Conservation (phyloP, 169 alveolate species). For the Plasmodium relictum region DNA sequence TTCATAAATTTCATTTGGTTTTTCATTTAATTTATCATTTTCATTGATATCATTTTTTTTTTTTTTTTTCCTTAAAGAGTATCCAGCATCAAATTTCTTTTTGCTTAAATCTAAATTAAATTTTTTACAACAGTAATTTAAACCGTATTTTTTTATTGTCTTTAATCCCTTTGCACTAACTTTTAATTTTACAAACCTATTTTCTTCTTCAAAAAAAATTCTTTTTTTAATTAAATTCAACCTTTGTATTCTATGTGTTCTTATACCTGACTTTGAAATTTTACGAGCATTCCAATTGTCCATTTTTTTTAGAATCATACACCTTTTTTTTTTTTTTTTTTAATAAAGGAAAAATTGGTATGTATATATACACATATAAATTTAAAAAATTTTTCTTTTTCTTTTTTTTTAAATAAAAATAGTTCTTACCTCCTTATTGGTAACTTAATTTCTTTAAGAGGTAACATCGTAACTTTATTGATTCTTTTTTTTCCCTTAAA, state of each 20-base stretch:
- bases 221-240: conserved; percentile 87
- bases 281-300: conserved; percentile 88
- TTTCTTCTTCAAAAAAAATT: conserved; percentile 86
- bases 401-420: not conserved
- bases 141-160: conserved; percentile 89
- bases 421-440: conserved; percentile 86
- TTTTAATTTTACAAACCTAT: conserved; percentile 85
- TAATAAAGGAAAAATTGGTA: not conserved
- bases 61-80: conserved; percentile 72
- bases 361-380: not conserved
- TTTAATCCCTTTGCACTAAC: conserved; percentile 88
- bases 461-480: conserved; percentile 83
- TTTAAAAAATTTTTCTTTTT: not conserved
- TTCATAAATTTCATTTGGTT: conserved; percentile 11
- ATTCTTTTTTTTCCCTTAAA: conserved; percentile 87
- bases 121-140: conserved; percentile 87
- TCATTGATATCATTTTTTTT: conserved; percentile 14
- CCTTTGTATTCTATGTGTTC: conserved; percentile 85
- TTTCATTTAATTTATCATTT: conserved; percentile 11
- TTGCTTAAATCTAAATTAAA: conserved; percentile 85
- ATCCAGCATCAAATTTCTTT: conserved; percentile 88
- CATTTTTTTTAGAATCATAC: conserved; percentile 91
- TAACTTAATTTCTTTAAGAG: conserved; percentile 82
- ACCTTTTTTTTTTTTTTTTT: conserved; percentile 77
- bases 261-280: conserved; percentile 86